Conservation (phyloP, 2,329 filamentous ascomycete species). For the Trichoderma polysporum region DNA sequence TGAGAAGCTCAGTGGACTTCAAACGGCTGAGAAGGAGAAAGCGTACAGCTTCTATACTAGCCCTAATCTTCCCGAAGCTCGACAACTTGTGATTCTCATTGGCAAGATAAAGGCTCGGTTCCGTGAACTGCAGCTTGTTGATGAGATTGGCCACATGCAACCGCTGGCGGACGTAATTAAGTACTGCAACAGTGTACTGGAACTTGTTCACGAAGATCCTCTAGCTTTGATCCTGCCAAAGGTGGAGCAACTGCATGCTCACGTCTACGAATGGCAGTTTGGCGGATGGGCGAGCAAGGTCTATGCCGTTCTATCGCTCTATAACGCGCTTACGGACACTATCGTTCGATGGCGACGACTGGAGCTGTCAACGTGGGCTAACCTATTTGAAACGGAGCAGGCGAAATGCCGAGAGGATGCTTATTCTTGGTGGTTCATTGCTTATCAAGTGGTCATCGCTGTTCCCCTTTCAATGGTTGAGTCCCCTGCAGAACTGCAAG, state of each 20-base stretch:
- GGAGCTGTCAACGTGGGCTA: slow-evolving; percentile 89
- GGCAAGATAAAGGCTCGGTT: slow-evolving; percentile 71
- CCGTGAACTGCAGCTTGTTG: slow-evolving; percentile 63
- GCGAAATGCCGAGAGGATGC: slow-evolving; percentile 74
- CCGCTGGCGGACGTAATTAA: slow-evolving; percentile 74
- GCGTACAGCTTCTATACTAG: slow-evolving; percentile 89
- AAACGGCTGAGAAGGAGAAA: slow-evolving; percentile 39
- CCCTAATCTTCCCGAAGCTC: slow-evolving; percentile 71
- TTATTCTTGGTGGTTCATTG: slow-evolving; percentile 92
- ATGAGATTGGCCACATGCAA: slow-evolving; percentile 71
- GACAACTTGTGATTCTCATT: slow-evolving; percentile 68
- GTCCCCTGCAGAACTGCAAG: slow-evolving; percentile 56
- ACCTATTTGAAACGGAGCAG: slow-evolving; percentile 80
- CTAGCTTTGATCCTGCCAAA: slow-evolving; percentile 82
- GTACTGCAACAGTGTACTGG: slow-evolving; percentile 72
- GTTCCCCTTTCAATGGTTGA: slow-evolving; percentile 67
- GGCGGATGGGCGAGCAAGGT: slow-evolving; percentile 79
- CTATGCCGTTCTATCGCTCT: slow-evolving; percentile 67
- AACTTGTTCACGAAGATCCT: slow-evolving; percentile 76
- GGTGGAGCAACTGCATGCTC: slow-evolving; percentile 81
- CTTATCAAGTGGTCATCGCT: slow-evolving; percentile 84
- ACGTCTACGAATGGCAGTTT: slow-evolving; percentile 91
- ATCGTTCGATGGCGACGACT: slow-evolving; percentile 88
- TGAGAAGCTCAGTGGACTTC: slow-evolving; percentile 52
- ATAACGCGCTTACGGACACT: slow-evolving; percentile 75